Base-by-base conservation (phyloP, 1,284 basidiomycete species). In the Sutorius eximius region DNA sequence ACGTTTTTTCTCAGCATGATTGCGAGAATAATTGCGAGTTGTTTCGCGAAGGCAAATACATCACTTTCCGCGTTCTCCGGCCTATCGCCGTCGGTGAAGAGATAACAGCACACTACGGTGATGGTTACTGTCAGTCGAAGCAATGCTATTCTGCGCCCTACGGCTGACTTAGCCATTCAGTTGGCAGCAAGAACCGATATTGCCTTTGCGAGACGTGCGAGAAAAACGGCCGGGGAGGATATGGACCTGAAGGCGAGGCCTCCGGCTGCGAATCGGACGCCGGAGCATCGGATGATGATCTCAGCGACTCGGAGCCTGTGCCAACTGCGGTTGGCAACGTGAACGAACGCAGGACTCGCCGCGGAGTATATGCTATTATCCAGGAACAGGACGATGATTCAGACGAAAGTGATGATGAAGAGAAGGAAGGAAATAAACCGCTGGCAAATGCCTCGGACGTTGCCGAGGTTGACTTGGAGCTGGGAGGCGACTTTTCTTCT, bases 151-250 rank as follows among this genome's bases (percentile, higher is more conserved):
- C 43, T 54, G 30, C 30, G 32, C 37, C 30, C 45, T 27, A 29
- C 15, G 12, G 24, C 60, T 72, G 50, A 69, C 53, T 59, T 52
- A 45, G 46, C 36, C 40, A 45, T 60, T 41, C 60, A 91, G 94
- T 96, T 70, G 93, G 94, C 50, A 81, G 81, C 67, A 87, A 83
- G 66, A 96, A 96, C 68, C 80, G 86, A 11, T 86, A 92, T 66
- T 96, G 93, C 72, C 80, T 96, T 42, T 96, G 93, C 68, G 87
- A 90, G 70, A 94, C 90, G 2, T 96, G 93, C 75, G 93, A 95
- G 74, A 81, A 80, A 72, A 82, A 77, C 38, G 83, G 83, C 11
- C 75, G 78, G 43, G 93, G 93, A 29, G 91, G 89, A 33, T 93
- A 91, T 66, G 80, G 82, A 13, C 84, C 80, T 51, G 80, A 84